phyloP scores from a whole-genome alignment of 1,284 basidiomycete species.

The Leccinum pachyderme region DNA sequence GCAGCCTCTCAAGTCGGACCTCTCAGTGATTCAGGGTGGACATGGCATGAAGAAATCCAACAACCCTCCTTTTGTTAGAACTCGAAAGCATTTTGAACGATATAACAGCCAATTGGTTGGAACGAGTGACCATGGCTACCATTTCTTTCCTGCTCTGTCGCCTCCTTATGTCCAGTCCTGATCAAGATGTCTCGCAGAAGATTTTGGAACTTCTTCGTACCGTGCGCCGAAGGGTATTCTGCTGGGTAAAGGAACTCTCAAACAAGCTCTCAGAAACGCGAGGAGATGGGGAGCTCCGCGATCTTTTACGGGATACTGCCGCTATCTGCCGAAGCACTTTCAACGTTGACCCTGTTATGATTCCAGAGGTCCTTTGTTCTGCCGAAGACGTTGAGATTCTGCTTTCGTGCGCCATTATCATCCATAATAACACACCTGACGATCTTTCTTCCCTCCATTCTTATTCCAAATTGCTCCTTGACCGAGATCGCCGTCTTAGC shows the following conservation, averaged over 20 bases:
- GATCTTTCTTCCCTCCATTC: constrained; percentile 5
- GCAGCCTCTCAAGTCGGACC: constrained; percentile 44
- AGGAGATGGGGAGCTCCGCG: constrained; percentile 24
- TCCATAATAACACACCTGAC: constrained; percentile 33
- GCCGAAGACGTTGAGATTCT: constrained; percentile 31
- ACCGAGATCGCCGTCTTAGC: constrained; percentile 31
- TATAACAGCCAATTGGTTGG: constrained; percentile 43
- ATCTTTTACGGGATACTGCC: constrained; percentile 35
- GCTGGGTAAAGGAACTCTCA: constrained; percentile 38
- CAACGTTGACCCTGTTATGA: constrained; percentile 32
- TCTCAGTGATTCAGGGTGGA: constrained; percentile 14
- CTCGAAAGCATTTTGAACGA: constrained; percentile 29
- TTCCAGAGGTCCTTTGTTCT: constrained; percentile 21
- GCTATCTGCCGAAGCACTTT: constrained; percentile 42
- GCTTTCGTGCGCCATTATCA: constrained; percentile 36
- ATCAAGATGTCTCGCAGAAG: constrained; percentile 5
- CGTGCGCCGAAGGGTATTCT: constrained; percentile 32
- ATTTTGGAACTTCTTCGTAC: constrained; percentile 29
- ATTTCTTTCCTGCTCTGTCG: constrained; percentile 38
- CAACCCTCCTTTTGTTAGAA: constrained; percentile 36
- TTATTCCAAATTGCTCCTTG: constrained; percentile 20
- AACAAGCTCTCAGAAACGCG: constrained; percentile 21
- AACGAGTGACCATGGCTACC: constrained; percentile 37
- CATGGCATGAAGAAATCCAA: constrained; percentile 37
- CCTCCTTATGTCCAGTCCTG: constrained; percentile 31